Base-by-base conservation (phyloP, 208 protist genomes). In the Herpetomonas samuelpessoai region DNA sequence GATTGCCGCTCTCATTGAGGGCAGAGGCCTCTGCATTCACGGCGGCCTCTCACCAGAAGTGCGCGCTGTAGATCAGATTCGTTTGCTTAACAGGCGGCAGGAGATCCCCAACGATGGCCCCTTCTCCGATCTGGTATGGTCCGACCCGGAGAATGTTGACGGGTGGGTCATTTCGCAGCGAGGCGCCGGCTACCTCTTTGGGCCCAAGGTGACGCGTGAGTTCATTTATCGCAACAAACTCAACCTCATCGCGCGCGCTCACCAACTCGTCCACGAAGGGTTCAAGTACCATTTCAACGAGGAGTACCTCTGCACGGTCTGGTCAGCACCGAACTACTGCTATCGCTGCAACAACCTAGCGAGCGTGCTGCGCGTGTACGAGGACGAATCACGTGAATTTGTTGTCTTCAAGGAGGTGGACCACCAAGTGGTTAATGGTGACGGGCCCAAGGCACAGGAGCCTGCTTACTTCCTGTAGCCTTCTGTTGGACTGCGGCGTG, bases 291-390 rank as follows among this genome's bases (percentile, higher is more conserved):
- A 92, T 57, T 96, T 96, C 61, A 67, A 86, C 18, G 85, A 96
- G 64, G 76, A 93, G 48, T 74, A 75, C 46, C 57, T 96, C 2
- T 92, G 88, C 65, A 99, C 97, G 0, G 93, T 99, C n/a, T 99
- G 96, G 96, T 97, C 86, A 0, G 98, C 98, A 7, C 98, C 98
- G n/a, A 99, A 98, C 67, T 99, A 99, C 81, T 98, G 93, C 68
- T 98, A 99, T 62, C 80, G 97, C 25, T 98, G 98, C 80, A 98
- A 97, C 47, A 97, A 97, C 90, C 62, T 96, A 10, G 96, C 91
- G 26, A 92, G 91, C 38, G 89, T 98, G 16, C 67, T 98, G 14
- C 92, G 95, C 50, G 69, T 98, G 1, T 79, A 97, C 67, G 83
- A 96, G 35, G 83, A 97, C 64, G 74, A 81, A 30, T 92, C 83